A percentile compares a stretch with the other conserved stretches of the same genome.
Evolutionary conservation across 139 green algal species (phyloP).

Genomic region (Dunaliella sp.): DNA sequence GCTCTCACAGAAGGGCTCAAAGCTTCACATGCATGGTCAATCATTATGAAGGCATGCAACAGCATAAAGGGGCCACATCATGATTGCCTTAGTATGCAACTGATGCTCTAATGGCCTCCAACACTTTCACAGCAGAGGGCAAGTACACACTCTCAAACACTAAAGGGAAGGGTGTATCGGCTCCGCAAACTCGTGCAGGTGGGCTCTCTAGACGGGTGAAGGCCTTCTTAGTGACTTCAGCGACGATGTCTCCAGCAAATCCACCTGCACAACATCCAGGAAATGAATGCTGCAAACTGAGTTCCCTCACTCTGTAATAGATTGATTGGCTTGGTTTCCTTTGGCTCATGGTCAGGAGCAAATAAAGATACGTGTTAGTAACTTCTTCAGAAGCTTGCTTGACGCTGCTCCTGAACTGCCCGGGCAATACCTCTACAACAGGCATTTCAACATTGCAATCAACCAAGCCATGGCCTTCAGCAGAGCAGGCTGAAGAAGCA

Average conservation of each 20-base stretch:
- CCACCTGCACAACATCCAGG: conserved; percentile 62
- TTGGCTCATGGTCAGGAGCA: neutral
- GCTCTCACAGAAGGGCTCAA: no score
- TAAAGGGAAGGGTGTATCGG: conserved; percentile 91
- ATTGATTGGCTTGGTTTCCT: neutral
- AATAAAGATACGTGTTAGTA: neutral
- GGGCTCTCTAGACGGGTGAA: conserved; percentile 76
- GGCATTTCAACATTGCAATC: no score
- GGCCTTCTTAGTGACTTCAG: conserved; percentile 60
- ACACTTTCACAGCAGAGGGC: conserved; percentile 55
- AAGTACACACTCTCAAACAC: conserved; percentile 79
- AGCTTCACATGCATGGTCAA: neutral
- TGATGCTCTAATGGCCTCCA: conserved; percentile 52
- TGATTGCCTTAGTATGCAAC: conserved; percentile 36
- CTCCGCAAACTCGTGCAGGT: conserved; percentile 73
- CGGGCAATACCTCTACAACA: no score
- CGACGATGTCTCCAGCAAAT: conserved; percentile 85
- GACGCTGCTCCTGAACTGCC: no score
- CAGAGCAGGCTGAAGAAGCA: no score
- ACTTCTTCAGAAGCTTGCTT: neutral
- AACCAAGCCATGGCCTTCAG: no score
- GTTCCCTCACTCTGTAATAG: no score
- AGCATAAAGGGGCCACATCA: neutral
- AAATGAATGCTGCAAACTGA: no score
- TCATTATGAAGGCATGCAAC: neutral